Evolutionary conservation across 352 stramenopile genomes (phyloP).

Genomic region (Saprolegnia parasitica): DNA sequence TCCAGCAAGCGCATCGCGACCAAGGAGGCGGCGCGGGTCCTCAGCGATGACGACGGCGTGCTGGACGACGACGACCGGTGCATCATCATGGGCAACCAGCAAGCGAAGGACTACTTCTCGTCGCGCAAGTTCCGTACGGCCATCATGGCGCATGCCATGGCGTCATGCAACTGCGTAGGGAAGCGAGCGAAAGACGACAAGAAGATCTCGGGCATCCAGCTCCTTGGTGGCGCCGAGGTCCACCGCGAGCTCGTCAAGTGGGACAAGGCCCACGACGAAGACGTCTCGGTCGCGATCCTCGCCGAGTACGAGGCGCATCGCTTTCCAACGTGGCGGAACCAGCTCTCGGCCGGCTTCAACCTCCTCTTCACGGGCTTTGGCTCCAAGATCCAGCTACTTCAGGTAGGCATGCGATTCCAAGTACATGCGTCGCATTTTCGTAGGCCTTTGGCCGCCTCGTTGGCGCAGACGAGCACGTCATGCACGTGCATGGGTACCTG

Average conservation of each 20-base stretch:
- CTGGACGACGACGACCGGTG: background rate
- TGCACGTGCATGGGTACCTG: slow-evolving; percentile 58
- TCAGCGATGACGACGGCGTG: background rate
- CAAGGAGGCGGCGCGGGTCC: background rate
- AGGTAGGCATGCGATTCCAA: slow-evolving; percentile 32
- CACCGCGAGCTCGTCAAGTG: background rate
- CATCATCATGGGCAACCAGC: slow-evolving; percentile 26
- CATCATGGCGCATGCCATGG: background rate
- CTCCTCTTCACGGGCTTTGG: slow-evolving; percentile 51
- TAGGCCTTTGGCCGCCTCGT: slow-evolving; percentile 42
- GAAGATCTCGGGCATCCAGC: slow-evolving; percentile 16
- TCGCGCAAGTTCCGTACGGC: slow-evolving; percentile 23
- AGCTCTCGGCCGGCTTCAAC: slow-evolving; percentile 47
- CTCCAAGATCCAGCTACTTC: slow-evolving; percentile 49
- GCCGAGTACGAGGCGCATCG: slow-evolving; percentile 8
- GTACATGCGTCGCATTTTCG: background rate
- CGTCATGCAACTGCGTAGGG: background rate
- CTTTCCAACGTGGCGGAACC: slow-evolving; percentile 42
- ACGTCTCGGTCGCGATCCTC: background rate
- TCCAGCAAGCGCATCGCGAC: background rate
- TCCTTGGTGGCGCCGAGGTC: slow-evolving; percentile 15
- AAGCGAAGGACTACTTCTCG: slow-evolving; percentile 29
- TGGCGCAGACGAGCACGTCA: slow-evolving; percentile 37
- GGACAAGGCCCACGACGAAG: background rate
- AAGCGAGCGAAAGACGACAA: slow-evolving; percentile 28